Evolutionary conservation across 1,139 yeast genomes (phyloP).

Genomic region (Protomyces gravidus): DNA sequence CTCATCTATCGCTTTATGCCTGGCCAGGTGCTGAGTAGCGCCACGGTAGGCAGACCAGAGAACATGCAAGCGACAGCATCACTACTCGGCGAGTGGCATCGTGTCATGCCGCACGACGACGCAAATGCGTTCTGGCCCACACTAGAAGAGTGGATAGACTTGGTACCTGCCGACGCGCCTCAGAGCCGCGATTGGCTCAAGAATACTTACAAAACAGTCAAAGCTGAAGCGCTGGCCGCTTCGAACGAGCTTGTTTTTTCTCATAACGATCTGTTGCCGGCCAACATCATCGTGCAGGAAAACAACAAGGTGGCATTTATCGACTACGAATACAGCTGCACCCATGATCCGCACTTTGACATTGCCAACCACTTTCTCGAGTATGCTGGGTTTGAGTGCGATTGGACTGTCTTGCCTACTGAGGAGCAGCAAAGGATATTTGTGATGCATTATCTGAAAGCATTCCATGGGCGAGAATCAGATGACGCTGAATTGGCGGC

Average conservation of each 20-base stretch:
- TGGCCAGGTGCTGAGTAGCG: slow-evolving; percentile 47
- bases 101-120: slow-evolving; percentile 16
- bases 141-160: slow-evolving; percentile 10
- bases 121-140: slow-evolving; percentile 20
- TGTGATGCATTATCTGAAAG: slow-evolving; percentile 10
- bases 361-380: slow-evolving; percentile 82
- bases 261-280: slow-evolving; percentile 25
- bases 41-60: slow-evolving; percentile 5
- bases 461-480: background rate
- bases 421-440: slow-evolving; percentile 3
- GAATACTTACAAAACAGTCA: slow-evolving; percentile 1
- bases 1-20: slow-evolving; percentile 65
- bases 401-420: slow-evolving; percentile 37
- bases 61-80: slow-evolving; percentile 57
- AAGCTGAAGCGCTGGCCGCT: slow-evolving; percentile 4
- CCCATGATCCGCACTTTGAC: slow-evolving; percentile 77
- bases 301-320: slow-evolving; percentile 50
- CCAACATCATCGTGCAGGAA: slow-evolving; percentile 35
- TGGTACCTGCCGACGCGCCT: slow-evolving; percentile 33
- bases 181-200: background rate
- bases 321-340: slow-evolving; percentile 76
- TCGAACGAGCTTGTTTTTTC: slow-evolving; percentile 21
- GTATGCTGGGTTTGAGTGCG: slow-evolving; percentile 82
- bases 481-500: slow-evolving; percentile 1
- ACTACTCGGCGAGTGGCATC: slow-evolving; percentile 70